Evolutionary conservation across 108 stramenopile genomes (phyloP), one percentile per base, ranked within the genome.

Genomic region (Cyclotella kingstonii): DNA sequence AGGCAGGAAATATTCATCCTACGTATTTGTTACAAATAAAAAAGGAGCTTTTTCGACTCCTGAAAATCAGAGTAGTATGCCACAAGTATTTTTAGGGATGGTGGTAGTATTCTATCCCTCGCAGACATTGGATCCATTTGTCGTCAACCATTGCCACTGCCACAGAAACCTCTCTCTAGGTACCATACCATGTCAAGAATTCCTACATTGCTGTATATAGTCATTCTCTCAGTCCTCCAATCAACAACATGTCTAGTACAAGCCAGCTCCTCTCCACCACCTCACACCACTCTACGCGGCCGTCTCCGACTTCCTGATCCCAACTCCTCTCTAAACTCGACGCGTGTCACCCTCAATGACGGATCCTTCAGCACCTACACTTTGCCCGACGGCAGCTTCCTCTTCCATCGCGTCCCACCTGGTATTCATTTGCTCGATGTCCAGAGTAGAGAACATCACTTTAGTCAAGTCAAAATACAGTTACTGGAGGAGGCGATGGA

Each of bases 371-470:
- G 76, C 5, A 94, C 93, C 17, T 91, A 91, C 63, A 82, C 82
- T 23, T 63, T 73, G 34, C 60, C 68, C 15, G 85, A 91, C 59
- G 89, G 87, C 1, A 64, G 62, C 52, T 94, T 94, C 66, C 51
- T 61, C 17, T 78, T 94, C 42, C 73, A 86, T 72, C 64, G 84
- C 34, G 88, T 94, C 14, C 72, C 77, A 26, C 90, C 90, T 4
- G 93, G 93, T 12, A 64, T 94, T 6, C 90, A 94, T 63, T 60
- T 84, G 15, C 59, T 94, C 23, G 89, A 94, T 45, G 85, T 91
- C n/a, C 79, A 85, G 55, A 77, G 72, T 34, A 64, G 71, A 8
- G 54, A 60, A n/a, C 78, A 85, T 60, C 84, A 85, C 46, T 94
- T 89, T 52, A 61, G 69, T 33, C 89, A 90, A 54, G 71, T 94